A percentile compares a stretch with the other conserved stretches of the same genome.
phyloP scores from a whole-genome alignment of 495 filamentous ascomycete genomes.

The Immersiella caudata region DNA sequence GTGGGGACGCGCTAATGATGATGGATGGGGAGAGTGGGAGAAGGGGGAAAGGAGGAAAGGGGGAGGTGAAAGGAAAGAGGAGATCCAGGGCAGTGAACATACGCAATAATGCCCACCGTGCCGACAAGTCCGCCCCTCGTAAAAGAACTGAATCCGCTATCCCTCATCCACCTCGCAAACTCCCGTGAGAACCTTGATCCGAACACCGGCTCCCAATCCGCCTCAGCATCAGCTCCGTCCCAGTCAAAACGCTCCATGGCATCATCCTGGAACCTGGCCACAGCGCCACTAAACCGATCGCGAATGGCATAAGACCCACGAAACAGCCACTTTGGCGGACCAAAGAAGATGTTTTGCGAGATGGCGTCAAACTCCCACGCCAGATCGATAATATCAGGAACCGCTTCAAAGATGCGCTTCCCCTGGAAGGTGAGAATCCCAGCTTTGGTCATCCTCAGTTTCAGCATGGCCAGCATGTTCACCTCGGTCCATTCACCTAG shows the following conservation, averaged over 20 bases:
- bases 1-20: too few species aligned
- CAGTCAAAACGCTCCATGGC: constrained; percentile 22
- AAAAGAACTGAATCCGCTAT: neutral
- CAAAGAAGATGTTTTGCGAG: neutral
- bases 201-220: constrained; percentile 35
- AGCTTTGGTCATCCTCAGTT: constrained; percentile 19
- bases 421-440: constrained; percentile 21
- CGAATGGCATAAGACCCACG: neutral
- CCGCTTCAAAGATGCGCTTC: constrained; percentile 8
- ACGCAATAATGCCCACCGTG: neutral
- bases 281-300: neutral
- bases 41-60: neutral
- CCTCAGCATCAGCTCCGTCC: constrained; percentile 17
- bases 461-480: constrained; percentile 18
- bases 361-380: constrained; percentile 20
- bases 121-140: neutral
- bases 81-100: neutral
- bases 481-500: constrained; percentile 12
- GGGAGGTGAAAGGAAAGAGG: too few species aligned
- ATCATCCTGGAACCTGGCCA: neutral
- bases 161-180: neutral
- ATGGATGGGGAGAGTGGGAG: too few species aligned
- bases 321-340: constrained; percentile 8
- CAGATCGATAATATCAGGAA: constrained; percentile 17
- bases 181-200: constrained; percentile 27